phyloP scores from a whole-genome alignment of 345 rosid species.

The Citrus medica region DNA sequence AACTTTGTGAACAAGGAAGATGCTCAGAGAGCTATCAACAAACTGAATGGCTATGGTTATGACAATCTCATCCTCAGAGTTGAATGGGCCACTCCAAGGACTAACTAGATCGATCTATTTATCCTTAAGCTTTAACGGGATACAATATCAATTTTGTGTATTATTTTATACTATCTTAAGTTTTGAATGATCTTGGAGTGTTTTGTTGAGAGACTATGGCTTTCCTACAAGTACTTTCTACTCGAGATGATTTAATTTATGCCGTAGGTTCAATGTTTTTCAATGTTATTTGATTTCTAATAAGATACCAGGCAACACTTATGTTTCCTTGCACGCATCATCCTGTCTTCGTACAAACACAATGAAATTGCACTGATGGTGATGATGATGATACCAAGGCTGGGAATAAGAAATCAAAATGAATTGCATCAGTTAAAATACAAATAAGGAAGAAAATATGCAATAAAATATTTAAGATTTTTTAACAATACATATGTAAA shows the following conservation, averaged over 20 bases:
- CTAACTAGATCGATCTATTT: slow-evolving; percentile 35
- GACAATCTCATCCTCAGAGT: slow-evolving; percentile 91
- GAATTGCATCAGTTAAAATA: too few relatives aligned
- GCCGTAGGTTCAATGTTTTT: neutral
- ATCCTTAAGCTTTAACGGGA: neutral
- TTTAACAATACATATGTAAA: too few relatives aligned
- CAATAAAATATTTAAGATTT: too few relatives aligned
- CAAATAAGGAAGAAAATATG: too few relatives aligned
- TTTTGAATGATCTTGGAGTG: neutral
- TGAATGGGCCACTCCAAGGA: slow-evolving; percentile 91
- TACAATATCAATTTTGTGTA: neutral
- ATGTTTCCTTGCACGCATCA: too few relatives aligned
- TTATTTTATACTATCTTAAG: neutral
- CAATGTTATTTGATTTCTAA: neutral
- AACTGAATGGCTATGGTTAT: slow-evolving; percentile 87
- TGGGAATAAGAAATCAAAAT: too few relatives aligned
- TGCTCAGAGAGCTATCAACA: slow-evolving; percentile 84
- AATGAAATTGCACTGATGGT: too few relatives aligned
- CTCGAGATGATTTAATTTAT: neutral
- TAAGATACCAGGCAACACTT: neutral
- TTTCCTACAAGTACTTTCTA: neutral
- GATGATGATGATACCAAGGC: too few relatives aligned
- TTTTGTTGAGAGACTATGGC: neutral
- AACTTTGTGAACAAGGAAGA: slow-evolving; percentile 86
- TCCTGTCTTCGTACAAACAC: too few relatives aligned